These are phyloP conservation scores for Amylostereum areolatum DNA, from an alignment of 1,284 basidiomycete species.

Conservation along the genomic window DNA sequence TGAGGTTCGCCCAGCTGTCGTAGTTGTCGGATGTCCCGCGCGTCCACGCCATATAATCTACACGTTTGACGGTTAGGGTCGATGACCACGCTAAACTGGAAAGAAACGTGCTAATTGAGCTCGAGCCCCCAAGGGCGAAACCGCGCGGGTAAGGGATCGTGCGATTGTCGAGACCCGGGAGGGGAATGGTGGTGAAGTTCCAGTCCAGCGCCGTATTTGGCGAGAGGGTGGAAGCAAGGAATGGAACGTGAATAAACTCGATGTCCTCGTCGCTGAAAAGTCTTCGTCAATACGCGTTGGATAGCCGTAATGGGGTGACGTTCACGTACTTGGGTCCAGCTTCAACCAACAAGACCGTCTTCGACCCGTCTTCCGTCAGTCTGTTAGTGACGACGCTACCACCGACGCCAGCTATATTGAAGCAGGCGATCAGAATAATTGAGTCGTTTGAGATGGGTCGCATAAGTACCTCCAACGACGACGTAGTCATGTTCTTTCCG, in stretches of 20 bases:
- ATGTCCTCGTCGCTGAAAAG: not conserved
- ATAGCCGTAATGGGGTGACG: not conserved
- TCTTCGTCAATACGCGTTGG: not conserved
- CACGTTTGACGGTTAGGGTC: not conserved
- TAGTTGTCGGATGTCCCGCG: constrained; percentile 24
- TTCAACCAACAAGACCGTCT: constrained; percentile 32
- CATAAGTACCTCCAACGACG: constrained; percentile 16
- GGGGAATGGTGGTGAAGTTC: constrained; percentile 9
- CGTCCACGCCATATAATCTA: constrained; percentile 11
- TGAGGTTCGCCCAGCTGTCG: constrained; percentile 18
- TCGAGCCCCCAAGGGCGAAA: constrained; percentile 5
- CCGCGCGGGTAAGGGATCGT: constrained; percentile 7
- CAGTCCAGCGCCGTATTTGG: constrained; percentile 7
- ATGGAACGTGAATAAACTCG: not conserved
- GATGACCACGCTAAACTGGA: not conserved
- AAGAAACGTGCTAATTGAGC: constrained; percentile 7
- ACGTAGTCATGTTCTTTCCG: constrained; percentile 15
- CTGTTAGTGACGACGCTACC: constrained; percentile 30
- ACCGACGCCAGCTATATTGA: constrained; percentile 14
- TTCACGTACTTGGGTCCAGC: constrained; percentile 23
- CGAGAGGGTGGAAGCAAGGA: not conserved
- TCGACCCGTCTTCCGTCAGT: constrained; percentile 30
- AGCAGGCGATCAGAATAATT: not conserved
- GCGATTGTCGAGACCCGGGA: constrained; percentile 1
- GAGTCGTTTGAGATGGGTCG: not conserved